A percentile compares a stretch with the other conserved stretches of the same genome.
phyloP scores from a whole-genome alignment of 331 rosid genomes.

The Rosa hybrid region DNA sequence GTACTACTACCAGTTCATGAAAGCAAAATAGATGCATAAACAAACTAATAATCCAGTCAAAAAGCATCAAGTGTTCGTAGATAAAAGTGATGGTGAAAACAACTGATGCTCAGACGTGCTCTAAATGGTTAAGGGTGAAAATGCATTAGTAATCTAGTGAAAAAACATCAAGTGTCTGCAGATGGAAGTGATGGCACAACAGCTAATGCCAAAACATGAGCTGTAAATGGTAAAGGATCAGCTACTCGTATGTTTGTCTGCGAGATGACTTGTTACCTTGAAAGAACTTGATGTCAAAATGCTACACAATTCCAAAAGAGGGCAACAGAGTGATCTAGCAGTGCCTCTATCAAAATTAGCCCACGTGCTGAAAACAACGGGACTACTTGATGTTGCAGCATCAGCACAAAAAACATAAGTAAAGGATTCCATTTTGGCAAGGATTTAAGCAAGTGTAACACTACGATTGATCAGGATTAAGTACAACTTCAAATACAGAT shows the following conservation, averaged over 20 bases:
- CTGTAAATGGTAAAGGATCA: not conserved
- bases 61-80: not conserved
- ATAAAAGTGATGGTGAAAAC: not conserved
- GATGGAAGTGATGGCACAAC: not conserved
- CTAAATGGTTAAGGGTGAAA: not conserved
- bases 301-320: not conserved
- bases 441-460: no score
- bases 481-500: not conserved
- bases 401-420: not conserved
- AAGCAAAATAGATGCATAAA: not conserved
- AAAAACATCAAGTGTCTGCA: not conserved
- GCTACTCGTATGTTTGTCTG: not conserved
- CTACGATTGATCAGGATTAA: no score
- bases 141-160: not conserved
- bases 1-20: not conserved
- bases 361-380: not conserved
- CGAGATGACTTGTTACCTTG: not conserved
- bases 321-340: constrained; percentile 2
- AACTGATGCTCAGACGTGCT: not conserved
- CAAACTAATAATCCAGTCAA: not conserved
- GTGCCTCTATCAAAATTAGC: not conserved
- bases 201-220: not conserved
- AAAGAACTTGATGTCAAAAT: not conserved
- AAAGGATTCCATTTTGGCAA: not conserved
- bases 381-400: not conserved